A percentile compares a stretch with the other conserved stretches of the same genome.
Conservation (phyloP, 2,329 filamentous ascomycete genomes). For the Colletotrichum sidae region DNA sequence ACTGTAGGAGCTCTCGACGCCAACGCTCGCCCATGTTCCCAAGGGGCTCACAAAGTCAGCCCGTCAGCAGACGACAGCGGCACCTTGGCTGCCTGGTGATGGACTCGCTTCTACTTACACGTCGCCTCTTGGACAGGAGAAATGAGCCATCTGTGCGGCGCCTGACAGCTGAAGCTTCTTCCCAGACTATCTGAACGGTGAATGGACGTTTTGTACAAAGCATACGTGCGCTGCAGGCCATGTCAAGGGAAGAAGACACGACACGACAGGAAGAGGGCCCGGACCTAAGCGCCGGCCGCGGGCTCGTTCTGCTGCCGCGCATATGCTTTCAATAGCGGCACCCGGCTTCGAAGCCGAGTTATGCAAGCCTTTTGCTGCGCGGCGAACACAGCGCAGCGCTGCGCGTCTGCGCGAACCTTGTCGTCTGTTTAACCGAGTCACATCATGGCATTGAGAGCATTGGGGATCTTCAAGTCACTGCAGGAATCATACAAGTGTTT, state of each 20-base stretch:
- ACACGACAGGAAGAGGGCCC: not conserved
- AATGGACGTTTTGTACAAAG: not conserved
- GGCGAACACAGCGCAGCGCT: constrained; percentile 10
- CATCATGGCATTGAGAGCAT: constrained; percentile 17
- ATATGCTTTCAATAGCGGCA: constrained; percentile 20
- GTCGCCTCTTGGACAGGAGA: too few relatives aligned
- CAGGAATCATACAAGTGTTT: too few relatives aligned
- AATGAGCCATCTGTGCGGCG: too few relatives aligned
- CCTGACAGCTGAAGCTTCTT: too few relatives aligned
- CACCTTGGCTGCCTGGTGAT: too few relatives aligned
- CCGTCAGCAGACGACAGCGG: too few relatives aligned
- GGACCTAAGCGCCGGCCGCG: constrained; percentile 18
- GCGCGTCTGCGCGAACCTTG: not conserved
- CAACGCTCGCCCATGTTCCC: too few relatives aligned
- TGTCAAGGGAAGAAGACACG: not conserved
- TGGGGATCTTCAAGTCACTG: too few relatives aligned
- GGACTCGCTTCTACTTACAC: too few relatives aligned
- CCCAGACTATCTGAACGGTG: too few relatives aligned
- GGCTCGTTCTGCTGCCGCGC: constrained; percentile 16
- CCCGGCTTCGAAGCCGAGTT: constrained; percentile 8
- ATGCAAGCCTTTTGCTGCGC: not conserved
- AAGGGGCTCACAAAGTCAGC: too few relatives aligned
- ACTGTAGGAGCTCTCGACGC: too few relatives aligned
- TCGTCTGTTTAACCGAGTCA: not conserved
- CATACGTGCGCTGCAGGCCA: not conserved